Conservation (phyloP, 208 protist genomes). For the Novymonas esmeraldas region DNA sequence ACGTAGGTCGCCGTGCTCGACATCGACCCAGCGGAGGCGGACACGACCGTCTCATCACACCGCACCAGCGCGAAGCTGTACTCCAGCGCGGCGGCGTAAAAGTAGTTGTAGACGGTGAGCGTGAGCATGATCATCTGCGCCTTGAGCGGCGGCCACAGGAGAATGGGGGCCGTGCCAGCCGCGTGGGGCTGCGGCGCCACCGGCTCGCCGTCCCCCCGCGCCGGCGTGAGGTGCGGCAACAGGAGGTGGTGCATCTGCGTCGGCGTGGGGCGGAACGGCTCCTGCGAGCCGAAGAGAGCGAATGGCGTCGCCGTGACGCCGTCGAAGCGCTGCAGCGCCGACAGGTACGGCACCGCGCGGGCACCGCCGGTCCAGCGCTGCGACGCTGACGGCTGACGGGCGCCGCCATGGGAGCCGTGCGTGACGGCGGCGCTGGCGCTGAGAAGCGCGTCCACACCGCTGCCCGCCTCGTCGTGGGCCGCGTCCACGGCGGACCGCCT, state of each 20-base stretch:
- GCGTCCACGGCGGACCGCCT: too few relatives aligned
- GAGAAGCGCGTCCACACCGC: too few relatives aligned
- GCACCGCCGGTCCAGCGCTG: too few relatives aligned
- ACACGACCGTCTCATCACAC: constrained; percentile 27
- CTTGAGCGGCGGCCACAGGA: constrained; percentile 35
- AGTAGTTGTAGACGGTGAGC: constrained; percentile 30
- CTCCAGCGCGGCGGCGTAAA: constrained; percentile 28
- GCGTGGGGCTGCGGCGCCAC: constrained; percentile 15
- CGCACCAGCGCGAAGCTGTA: constrained; percentile 39
- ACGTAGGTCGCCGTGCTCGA: neutral
- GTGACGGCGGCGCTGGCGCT: too few relatives aligned
- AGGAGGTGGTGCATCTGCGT: constrained; percentile 8
- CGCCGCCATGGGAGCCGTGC: too few relatives aligned
- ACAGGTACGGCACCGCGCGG: neutral
- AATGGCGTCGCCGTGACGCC: constrained; percentile 36
- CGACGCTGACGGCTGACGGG: too few relatives aligned
- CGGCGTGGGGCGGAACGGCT: constrained; percentile 30
- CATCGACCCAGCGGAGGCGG: neutral
- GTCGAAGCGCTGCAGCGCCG: constrained; percentile 13
- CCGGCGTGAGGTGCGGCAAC: constrained; percentile 13
- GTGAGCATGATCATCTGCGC: constrained; percentile 27
- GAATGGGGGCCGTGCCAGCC: neutral
- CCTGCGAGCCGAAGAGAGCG: constrained; percentile 35
- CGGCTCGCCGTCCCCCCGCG: constrained; percentile 8
- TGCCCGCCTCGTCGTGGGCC: too few relatives aligned